A percentile compares a stretch with the other conserved stretches of the same genome.
phyloP scores from a whole-genome alignment of 2,329 filamentous ascomycete genomes.

The Pseudogymnoascus sp. region DNA sequence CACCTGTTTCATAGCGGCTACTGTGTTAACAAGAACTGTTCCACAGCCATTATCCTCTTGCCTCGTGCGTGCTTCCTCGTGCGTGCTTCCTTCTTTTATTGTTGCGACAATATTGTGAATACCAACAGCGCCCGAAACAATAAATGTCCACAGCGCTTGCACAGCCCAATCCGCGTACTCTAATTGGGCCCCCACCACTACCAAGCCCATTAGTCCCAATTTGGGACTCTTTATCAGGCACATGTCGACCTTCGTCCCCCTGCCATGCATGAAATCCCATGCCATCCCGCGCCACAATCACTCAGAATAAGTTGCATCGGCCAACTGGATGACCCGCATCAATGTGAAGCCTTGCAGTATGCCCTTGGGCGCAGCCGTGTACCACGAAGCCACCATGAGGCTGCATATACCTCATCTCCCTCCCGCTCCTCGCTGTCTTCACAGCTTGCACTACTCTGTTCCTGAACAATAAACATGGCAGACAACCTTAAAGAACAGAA shows the following conservation, averaged over 20 bases:
- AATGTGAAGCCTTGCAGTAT: neutral
- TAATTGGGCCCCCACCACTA: neutral
- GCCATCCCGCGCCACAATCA: neutral
- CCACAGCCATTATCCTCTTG: neutral
- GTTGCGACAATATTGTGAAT: neutral
- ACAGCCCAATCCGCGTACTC: neutral
- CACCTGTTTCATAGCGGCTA: too few relatives aligned
- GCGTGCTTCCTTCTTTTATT: neutral
- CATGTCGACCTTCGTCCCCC: neutral
- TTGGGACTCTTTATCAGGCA: neutral
- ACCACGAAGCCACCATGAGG: neutral
- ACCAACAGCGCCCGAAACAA: neutral
- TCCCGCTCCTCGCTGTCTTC: neutral
- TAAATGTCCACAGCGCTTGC: neutral
- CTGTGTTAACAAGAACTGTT: neutral
- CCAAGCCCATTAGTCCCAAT: neutral
- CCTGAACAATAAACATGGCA: neutral
- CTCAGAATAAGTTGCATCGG: neutral
- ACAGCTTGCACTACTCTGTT: neutral
- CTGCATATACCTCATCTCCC: neutral
- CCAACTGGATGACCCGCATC: neutral
- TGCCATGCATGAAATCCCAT: neutral
- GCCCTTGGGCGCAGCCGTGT: neutral
- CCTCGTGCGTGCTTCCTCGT: neutral
- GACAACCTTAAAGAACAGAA: slow-evolving; percentile 1